These are phyloP conservation scores for Cymbopogon flexuosus DNA, from an alignment of 202 grass and related monocot genomes.

Conservation along the genomic window DNA sequence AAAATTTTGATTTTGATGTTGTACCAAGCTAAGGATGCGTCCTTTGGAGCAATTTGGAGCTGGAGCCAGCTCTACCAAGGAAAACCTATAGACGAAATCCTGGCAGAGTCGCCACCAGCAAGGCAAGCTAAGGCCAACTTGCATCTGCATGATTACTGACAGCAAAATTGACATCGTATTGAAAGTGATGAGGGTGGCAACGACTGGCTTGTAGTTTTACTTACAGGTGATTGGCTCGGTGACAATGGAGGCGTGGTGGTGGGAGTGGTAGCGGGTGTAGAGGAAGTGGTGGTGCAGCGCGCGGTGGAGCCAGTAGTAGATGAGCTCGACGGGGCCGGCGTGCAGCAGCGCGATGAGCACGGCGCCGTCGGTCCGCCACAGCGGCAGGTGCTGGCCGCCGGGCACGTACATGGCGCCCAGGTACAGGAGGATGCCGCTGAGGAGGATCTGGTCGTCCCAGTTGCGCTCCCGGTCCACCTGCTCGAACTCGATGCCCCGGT, in stretches of 20 bases:
- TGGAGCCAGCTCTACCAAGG: too few species aligned
- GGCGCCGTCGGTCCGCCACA: conserved; percentile 63
- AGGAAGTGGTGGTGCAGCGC: conserved; percentile 94
- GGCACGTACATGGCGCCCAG: conserved; percentile 15
- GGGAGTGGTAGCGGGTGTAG: conserved; percentile 87
- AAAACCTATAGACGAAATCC: too few species aligned
- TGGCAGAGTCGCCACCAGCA: not conserved
- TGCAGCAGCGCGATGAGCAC: conserved; percentile 50
- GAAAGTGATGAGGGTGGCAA: not conserved
- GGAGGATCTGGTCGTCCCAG: conserved; percentile 97
- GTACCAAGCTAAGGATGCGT: not conserved
- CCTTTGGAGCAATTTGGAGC: not conserved
- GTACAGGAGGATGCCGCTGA: conserved; percentile 58
- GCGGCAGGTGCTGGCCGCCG: conserved; percentile 24
- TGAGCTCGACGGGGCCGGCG: conserved; percentile 70
- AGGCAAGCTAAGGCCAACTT: not conserved
- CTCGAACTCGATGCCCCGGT: conserved; percentile 82
- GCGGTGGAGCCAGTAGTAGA: conserved; percentile 97
- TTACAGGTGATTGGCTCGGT: conserved; percentile 96
- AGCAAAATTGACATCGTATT: not conserved
- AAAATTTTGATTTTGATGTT: not conserved
- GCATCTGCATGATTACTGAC: not conserved
- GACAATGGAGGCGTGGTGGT: conserved; percentile 90
- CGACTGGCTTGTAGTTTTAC: not conserved
- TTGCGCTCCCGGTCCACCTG: conserved; percentile 88